A percentile compares a stretch with the other conserved stretches of the same genome.
Conservation (phyloP, 2,329 filamentous ascomycete species). For the Beauveria bassiana region DNA sequence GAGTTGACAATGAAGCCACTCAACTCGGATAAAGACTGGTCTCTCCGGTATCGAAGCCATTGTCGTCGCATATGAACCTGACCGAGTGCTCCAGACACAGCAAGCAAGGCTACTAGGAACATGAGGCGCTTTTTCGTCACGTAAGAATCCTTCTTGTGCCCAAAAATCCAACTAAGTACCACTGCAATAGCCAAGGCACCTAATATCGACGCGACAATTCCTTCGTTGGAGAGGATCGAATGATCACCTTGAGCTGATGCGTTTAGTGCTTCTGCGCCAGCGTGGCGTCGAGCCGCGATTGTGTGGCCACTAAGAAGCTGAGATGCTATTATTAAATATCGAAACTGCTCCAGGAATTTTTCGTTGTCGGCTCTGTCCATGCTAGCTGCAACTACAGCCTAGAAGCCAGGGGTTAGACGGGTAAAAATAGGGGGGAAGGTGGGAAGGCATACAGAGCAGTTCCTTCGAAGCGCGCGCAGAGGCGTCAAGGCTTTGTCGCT, state of each 20-base stretch:
- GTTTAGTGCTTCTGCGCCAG: constrained; percentile 15
- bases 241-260: constrained; percentile 16
- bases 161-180: constrained; percentile 62
- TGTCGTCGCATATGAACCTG: constrained; percentile 71
- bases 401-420: constrained; percentile 11
- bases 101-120: constrained; percentile 41
- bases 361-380: constrained; percentile 73
- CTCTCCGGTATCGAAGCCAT: constrained; percentile 71
- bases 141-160: constrained; percentile 36
- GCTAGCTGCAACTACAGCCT: constrained; percentile 64
- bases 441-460: constrained; percentile 40
- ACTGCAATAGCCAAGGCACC: constrained; percentile 59
- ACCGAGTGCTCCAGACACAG: constrained; percentile 46
- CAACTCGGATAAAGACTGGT: constrained; percentile 64
- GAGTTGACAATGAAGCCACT: constrained; percentile 63
- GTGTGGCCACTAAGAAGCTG: constrained; percentile 72
- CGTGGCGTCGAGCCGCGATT: constrained; percentile 31
- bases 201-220: constrained; percentile 39
- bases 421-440: neutral
- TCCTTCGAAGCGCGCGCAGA: constrained; percentile 38
- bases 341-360: constrained; percentile 84
- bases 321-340: constrained; percentile 87
- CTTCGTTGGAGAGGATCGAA: constrained; percentile 33
- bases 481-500: constrained; percentile 29
- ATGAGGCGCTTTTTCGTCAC: constrained; percentile 49